Evolutionary conservation across 1,284 basidiomycete genomes (phyloP).

Genomic region (Rhodotorula sp.): DNA sequence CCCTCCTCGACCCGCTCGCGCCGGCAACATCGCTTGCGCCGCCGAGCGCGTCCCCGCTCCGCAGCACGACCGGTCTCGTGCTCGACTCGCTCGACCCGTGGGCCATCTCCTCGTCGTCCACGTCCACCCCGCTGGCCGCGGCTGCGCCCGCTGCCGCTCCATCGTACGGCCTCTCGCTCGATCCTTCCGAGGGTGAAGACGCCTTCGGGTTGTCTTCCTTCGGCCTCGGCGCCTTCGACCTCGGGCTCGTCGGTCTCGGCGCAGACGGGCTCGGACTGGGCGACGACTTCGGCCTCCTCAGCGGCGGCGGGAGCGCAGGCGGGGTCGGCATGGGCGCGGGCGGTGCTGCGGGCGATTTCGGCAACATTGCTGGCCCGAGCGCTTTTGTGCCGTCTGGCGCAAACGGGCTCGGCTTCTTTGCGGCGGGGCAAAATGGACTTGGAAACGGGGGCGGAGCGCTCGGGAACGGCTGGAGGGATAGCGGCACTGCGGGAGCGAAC

Average conservation of each 20-base stretch:
- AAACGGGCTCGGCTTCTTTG: background rate
- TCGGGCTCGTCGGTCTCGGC: background rate
- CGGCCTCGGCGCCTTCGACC: slow-evolving; percentile 7
- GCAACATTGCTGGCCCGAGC: no score
- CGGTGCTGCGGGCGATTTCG: background rate
- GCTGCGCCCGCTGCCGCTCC: background rate
- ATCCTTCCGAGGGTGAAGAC: background rate
- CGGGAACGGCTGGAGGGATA: background rate
- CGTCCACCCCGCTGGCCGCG: no score
- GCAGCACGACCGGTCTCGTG: background rate
- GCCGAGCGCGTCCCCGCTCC: background rate
- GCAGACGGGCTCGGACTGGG: background rate
- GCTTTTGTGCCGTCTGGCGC: background rate
- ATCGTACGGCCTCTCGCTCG: background rate
- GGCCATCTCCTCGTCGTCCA: no score
- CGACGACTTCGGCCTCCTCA: background rate
- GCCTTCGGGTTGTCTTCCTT: background rate
- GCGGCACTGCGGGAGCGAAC: background rate
- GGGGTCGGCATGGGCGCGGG: background rate
- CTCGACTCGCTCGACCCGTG: background rate
- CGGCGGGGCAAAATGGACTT: background rate
- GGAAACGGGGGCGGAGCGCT: background rate
- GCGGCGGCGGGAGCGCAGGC: background rate
- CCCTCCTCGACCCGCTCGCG: background rate
- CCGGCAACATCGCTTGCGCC: background rate